Evolutionary conservation across 345 rosid species (phyloP).

Genomic region (Brassica incana): DNA sequence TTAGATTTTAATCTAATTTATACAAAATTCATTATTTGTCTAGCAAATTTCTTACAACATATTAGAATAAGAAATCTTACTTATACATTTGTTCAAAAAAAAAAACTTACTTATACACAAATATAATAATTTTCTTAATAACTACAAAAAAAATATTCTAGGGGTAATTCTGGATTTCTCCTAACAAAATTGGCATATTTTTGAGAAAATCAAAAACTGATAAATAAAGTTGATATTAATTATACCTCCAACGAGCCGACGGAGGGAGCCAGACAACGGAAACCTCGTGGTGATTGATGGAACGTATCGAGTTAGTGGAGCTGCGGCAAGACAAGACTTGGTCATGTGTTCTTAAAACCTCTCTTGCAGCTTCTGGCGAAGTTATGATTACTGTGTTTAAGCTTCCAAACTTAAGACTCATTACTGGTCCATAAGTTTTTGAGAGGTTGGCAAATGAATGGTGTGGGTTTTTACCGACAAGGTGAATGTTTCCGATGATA

Average conservation of each 20-base stretch:
- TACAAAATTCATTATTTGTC: too few species aligned
- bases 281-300: constrained; percentile 22
- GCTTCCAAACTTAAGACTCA: constrained; percentile 41
- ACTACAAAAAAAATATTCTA: too few species aligned
- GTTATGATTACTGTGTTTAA: constrained; percentile 14
- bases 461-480: constrained; percentile 43
- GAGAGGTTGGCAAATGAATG: constrained; percentile 41
- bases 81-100: too few species aligned
- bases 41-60: too few species aligned
- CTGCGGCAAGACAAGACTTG: constrained; percentile 29
- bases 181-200: too few species aligned
- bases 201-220: not conserved
- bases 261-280: constrained; percentile 35
- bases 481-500: constrained; percentile 47
- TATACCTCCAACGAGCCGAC: constrained; percentile 42
- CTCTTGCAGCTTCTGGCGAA: constrained; percentile 38
- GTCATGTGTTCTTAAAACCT: constrained; percentile 39
- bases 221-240: not conserved
- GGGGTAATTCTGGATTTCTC: too few species aligned
- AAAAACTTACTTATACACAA: too few species aligned
- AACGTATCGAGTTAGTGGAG: constrained; percentile 18
- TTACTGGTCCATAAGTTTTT: constrained; percentile 46
- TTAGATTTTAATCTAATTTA: too few species aligned
- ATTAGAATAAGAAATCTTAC: too few species aligned
- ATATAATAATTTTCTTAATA: too few species aligned